These are phyloP conservation scores for Erodium maritimum DNA, from an alignment of 345 rosid genomes.

Conservation along the genomic window DNA sequence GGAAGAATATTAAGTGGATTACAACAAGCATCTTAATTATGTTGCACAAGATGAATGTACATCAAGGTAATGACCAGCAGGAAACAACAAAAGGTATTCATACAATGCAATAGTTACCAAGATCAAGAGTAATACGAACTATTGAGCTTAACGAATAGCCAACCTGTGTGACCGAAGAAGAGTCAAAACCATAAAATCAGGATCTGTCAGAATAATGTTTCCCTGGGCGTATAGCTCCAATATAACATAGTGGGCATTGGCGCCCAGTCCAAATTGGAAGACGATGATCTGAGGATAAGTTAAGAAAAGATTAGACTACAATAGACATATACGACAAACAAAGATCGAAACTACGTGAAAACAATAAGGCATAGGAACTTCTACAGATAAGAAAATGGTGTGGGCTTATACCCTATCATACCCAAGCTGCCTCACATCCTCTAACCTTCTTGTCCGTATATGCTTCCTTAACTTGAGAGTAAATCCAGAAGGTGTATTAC, in stretches of 20 bases:
- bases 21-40: too few species aligned
- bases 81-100: too few species aligned
- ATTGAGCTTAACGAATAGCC: not conserved
- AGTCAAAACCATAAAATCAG: slow-evolving; percentile 74
- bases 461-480: slow-evolving; percentile 89
- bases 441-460: slow-evolving; percentile 86
- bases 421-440: slow-evolving; percentile 96
- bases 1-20: too few species aligned
- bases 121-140: too few species aligned
- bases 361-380: not conserved
- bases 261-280: slow-evolving; percentile 87
- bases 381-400: not conserved
- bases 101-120: too few species aligned
- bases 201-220: slow-evolving; percentile 83
- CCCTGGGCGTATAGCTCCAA: slow-evolving; percentile 98
- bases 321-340: not conserved
- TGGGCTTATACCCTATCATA: slow-evolving; percentile 69
- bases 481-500: slow-evolving; percentile 95
- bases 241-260: slow-evolving; percentile 81
- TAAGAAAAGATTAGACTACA: not conserved
- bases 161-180: slow-evolving; percentile 97
- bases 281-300: slow-evolving; percentile 54
- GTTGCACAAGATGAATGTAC: too few species aligned
- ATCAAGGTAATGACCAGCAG: too few species aligned
- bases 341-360: not conserved